phyloP scores from a whole-genome alignment of 225 moss, liverwort and hornwort species.

The Bryoerythrophyllum caledonicum region DNA sequence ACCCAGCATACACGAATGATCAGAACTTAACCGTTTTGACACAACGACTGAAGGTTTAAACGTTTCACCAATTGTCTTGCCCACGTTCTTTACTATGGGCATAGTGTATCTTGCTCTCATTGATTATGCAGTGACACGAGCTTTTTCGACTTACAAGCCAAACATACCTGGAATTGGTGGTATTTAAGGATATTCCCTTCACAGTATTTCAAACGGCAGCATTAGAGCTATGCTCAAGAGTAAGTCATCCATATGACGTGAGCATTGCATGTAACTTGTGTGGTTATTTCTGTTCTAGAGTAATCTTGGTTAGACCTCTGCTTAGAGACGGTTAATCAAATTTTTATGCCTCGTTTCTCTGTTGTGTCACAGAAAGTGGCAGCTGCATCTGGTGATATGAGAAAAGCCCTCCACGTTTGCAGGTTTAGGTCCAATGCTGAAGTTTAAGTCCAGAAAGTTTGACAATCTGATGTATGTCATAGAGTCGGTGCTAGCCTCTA shows the following conservation, averaged over 20 bases:
- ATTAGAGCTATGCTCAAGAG: slow-evolving; percentile 92
- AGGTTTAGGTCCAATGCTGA: slow-evolving; percentile 41
- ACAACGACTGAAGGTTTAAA: slow-evolving; percentile 68
- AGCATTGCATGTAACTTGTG: background rate
- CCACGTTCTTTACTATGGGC: slow-evolving; percentile 12
- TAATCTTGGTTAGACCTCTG: slow-evolving; percentile 4
- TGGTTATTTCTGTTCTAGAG: slow-evolving; percentile 1
- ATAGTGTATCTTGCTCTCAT: slow-evolving; percentile 2
- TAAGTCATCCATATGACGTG: slow-evolving; percentile 34
- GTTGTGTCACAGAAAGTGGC: slow-evolving; percentile 70
- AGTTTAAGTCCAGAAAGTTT: background rate
- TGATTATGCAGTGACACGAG: background rate
- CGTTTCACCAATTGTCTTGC: background rate
- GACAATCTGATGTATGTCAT: slow-evolving; percentile 7
- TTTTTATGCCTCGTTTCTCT: slow-evolving; percentile 5
- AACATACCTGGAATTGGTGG: slow-evolving; percentile 24
- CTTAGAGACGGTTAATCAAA: background rate
- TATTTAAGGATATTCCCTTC: slow-evolving; percentile 58
- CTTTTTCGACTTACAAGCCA: slow-evolving; percentile 9
- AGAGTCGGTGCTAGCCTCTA: slow-evolving; percentile 6
- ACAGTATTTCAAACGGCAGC: slow-evolving; percentile 63
- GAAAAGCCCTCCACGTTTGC: slow-evolving; percentile 32
- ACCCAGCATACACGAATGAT: slow-evolving; percentile 86
- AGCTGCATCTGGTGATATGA: slow-evolving; percentile 77
- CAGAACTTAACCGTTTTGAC: slow-evolving; percentile 76